Conservation (phyloP, 2,329 filamentous ascomycete species). For the Monascus ruber region DNA sequence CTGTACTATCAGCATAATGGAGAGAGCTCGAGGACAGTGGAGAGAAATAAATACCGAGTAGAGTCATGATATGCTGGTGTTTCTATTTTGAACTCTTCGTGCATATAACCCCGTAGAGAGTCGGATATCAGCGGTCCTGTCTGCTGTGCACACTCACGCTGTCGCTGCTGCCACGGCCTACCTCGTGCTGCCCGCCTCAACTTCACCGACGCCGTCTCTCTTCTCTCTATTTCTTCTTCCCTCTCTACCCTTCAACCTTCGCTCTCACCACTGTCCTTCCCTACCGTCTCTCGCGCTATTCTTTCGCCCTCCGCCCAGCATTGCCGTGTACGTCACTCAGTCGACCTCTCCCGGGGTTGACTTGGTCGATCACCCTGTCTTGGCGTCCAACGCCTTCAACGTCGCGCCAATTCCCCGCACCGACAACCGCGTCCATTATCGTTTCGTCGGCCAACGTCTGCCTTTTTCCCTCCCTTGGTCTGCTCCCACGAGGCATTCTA, state of each 20-base stretch:
- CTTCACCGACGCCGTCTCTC: background rate
- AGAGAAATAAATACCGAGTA: too few species aligned
- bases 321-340: background rate
- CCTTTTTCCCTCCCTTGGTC: too few species aligned
- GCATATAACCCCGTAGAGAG: too few species aligned
- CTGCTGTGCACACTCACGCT: conserved; percentile 2
- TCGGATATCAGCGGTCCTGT: too few species aligned
- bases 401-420: background rate
- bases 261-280: background rate
- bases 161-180: conserved; percentile 1
- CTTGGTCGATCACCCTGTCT: background rate
- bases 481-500: too few species aligned
- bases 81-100: too few species aligned
- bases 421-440: too few species aligned
- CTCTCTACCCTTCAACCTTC: background rate
- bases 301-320: background rate
- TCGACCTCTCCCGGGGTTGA: background rate
- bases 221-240: background rate
- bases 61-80: too few species aligned
- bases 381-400: background rate
- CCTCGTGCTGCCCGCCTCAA: conserved; percentile 2
- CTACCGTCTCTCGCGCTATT: background rate
- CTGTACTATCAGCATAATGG: too few species aligned
- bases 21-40: too few species aligned
- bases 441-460: too few species aligned